Percentiles rank a stretch among this genome's conserved stretches.
These are phyloP conservation scores for Curvularia eragrostidis DNA, from an alignment of 2,329 filamentous ascomycete species.

Conservation along the genomic window DNA sequence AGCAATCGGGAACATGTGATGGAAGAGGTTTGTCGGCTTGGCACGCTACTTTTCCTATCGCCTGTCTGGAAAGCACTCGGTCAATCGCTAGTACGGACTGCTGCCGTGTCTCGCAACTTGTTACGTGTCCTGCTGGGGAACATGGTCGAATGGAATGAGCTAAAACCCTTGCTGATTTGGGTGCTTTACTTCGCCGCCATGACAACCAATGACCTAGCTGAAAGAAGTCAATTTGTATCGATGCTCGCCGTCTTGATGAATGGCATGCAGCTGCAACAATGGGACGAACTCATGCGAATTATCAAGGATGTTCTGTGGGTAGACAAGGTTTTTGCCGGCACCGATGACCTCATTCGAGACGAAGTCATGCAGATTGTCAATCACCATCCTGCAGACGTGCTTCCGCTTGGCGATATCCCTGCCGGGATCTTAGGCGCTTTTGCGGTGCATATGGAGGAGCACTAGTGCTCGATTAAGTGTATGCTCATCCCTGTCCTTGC, in stretches of 20 bases:
- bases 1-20: slow-evolving; percentile 26
- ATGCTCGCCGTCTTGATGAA: slow-evolving; percentile 37
- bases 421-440: slow-evolving; percentile 11
- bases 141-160: slow-evolving; percentile 37
- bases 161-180: slow-evolving; percentile 40
- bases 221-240: slow-evolving; percentile 37
- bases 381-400: slow-evolving; percentile 13
- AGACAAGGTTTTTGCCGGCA: slow-evolving; percentile 34
- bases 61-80: slow-evolving; percentile 39
- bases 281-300: slow-evolving; percentile 33
- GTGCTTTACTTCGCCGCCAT: slow-evolving; percentile 37
- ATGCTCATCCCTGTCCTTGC: slow-evolving; percentile 22
- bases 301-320: slow-evolving; percentile 42
- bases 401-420: slow-evolving; percentile 7
- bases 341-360: slow-evolving; percentile 32
- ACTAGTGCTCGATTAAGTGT: slow-evolving; percentile 20
- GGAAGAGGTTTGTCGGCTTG: slow-evolving; percentile 42
- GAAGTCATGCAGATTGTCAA: slow-evolving; percentile 35
- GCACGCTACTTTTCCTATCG: slow-evolving; percentile 37
- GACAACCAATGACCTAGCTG: slow-evolving; percentile 31
- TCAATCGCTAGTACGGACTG: slow-evolving; percentile 36
- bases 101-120: slow-evolving; percentile 30
- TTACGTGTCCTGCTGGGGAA: slow-evolving; percentile 28
- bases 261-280: slow-evolving; percentile 28
- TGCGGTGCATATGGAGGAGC: slow-evolving; percentile 14